These are phyloP conservation scores for Vitis hybrid DNA, from an alignment of 177 flowering plant genomes.

Conservation along the genomic window DNA sequence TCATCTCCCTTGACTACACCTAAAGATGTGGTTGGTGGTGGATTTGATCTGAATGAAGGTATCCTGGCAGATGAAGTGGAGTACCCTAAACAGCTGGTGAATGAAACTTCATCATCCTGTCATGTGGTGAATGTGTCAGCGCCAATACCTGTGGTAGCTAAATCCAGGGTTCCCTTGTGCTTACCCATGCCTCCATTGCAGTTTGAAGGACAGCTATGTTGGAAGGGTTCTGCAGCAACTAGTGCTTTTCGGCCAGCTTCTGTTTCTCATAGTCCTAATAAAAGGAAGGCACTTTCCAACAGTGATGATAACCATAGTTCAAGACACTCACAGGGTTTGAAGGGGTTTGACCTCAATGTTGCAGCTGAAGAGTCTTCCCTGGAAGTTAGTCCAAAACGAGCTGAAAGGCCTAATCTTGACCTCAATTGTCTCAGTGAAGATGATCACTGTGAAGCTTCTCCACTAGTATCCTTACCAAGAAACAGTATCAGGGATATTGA, in stretches of 20 bases:
- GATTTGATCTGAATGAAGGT: slow-evolving; percentile 40
- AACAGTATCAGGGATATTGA: slow-evolving; percentile 30
- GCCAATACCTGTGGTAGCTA: slow-evolving; percentile 35
- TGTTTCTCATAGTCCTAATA: slow-evolving; percentile 13
- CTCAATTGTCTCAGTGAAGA: slow-evolving; percentile 29
- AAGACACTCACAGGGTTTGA: slow-evolving; percentile 10
- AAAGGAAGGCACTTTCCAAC: slow-evolving; percentile 9
- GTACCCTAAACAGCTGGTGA: slow-evolving; percentile 6
- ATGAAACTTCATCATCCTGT: slow-evolving; percentile 2
- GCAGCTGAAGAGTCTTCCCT: slow-evolving; percentile 28
- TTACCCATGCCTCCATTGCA: slow-evolving; percentile 17
- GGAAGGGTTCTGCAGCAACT: slow-evolving; percentile 29
- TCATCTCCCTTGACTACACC: slow-evolving; percentile 15
- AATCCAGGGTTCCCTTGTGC: slow-evolving; percentile 24
- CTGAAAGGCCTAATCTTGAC: slow-evolving; percentile 20
- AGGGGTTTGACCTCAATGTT: slow-evolving; percentile 41
- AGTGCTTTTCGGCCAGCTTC: slow-evolving; percentile 35
- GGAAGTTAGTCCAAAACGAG: slow-evolving; percentile 19
- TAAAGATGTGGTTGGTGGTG: slow-evolving; percentile 11
- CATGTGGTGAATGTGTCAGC: slow-evolving; percentile 9
- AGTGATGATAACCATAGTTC: slow-evolving; percentile 5
- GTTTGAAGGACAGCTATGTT: slow-evolving; percentile 23
- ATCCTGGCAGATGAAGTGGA: slow-evolving; percentile 22
- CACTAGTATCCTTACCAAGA: slow-evolving; percentile 7
- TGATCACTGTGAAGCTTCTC: slow-evolving; percentile 8